phyloP scores from a whole-genome alignment of 306 rosid species.

The Crotalaria pallida region DNA sequence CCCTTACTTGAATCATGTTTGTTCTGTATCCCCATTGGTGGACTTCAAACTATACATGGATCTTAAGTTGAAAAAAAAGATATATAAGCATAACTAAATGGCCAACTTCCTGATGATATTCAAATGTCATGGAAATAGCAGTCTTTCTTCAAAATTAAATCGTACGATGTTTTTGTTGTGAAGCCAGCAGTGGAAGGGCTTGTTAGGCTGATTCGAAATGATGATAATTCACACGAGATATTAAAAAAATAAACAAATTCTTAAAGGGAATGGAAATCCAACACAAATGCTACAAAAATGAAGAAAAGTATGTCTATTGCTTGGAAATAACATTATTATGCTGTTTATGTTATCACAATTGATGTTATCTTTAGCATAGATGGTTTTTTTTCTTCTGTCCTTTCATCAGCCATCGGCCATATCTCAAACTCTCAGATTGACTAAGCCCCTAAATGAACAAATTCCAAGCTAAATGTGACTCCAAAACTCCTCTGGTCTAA shows the following conservation, averaged over 20 bases:
- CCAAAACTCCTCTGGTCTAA: not conserved
- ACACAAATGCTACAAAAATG: not conserved
- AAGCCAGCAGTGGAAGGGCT: not conserved
- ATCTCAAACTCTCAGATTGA: not conserved
- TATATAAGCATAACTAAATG: not conserved
- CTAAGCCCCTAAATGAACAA: not conserved
- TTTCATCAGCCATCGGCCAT: not conserved
- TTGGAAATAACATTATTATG: not conserved
- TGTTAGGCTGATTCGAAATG: constrained; percentile 2
- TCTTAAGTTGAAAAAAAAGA: not conserved
- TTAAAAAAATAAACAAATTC: not conserved
- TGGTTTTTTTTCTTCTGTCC: not conserved
- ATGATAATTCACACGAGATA: not conserved
- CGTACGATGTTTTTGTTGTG: not conserved
- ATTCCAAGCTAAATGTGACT: not conserved
- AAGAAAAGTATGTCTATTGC: not conserved
- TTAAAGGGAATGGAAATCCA: not conserved
- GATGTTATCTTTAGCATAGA: too few relatives aligned
- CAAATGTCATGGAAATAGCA: not conserved
- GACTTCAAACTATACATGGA: not conserved
- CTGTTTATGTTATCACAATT: not conserved
- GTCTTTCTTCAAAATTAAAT: not conserved
- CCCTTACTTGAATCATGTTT: not conserved
- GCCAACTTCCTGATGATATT: not conserved
- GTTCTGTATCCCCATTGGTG: not conserved